These are phyloP conservation scores for Penicillium fimorum DNA, from an alignment of 495 filamentous ascomycete genomes.

Conservation along the genomic window DNA sequence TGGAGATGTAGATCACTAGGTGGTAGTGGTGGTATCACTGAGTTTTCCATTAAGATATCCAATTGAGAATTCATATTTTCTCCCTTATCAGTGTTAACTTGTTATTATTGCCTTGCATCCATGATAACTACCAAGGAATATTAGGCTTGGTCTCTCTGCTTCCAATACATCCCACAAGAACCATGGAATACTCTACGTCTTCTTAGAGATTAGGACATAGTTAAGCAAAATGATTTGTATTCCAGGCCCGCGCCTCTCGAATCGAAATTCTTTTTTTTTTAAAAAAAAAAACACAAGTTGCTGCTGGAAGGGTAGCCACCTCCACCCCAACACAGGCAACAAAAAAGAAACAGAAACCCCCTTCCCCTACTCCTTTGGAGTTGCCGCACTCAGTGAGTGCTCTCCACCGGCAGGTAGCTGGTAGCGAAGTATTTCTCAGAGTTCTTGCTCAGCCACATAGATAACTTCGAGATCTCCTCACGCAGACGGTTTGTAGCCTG, in stretches of 20 bases:
- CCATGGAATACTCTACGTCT: not conserved
- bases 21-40: not conserved
- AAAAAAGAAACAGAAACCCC: not conserved
- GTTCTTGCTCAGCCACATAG: slow-evolving; percentile 75
- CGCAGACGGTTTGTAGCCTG: slow-evolving; percentile 82
- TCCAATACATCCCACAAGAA: not conserved
- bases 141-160: not conserved
- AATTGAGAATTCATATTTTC: not conserved
- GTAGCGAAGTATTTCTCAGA: slow-evolving; percentile 70
- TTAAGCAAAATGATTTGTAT: not conserved
- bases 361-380: not conserved
- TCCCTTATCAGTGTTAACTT: not conserved
- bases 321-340: not conserved
- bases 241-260: not conserved
- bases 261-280: not conserved
- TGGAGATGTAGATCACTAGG: not conserved
- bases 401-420: slow-evolving; percentile 70
- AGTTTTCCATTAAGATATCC: slow-evolving; percentile 13
- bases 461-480: slow-evolving; percentile 81
- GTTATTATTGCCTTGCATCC: not conserved
- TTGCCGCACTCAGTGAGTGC: slow-evolving; percentile 26
- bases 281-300: not conserved
- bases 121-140: not conserved
- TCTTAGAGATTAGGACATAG: not conserved
- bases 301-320: not conserved